Evolutionary conservation across 768 basidiomycete species (phyloP).

Genomic region (Tulasnella sp.): DNA sequence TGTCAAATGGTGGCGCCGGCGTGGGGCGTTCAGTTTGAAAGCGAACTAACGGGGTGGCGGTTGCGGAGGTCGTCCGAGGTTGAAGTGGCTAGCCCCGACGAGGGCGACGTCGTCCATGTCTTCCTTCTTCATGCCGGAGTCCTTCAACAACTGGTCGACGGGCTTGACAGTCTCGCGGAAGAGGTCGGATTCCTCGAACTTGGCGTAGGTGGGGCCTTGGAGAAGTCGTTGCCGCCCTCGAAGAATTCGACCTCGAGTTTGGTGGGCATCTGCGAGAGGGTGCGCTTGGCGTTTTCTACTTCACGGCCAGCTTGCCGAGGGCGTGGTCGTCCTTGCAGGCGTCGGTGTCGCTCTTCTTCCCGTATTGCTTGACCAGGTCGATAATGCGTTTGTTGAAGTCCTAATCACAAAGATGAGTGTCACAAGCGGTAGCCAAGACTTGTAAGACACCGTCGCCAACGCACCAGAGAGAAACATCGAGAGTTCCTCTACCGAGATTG

Average conservation of each 20-base stretch:
- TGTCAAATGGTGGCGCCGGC: no score
- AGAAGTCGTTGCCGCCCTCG: constrained; percentile 40
- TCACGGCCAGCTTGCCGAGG: constrained; percentile 92
- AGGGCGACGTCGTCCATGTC: constrained; percentile 92
- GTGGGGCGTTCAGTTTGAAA: no score
- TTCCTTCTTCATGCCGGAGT: constrained; percentile 97
- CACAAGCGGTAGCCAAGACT: constrained; percentile 88
- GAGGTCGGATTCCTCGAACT: constrained; percentile 97
- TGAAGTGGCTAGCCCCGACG: constrained; percentile 60
- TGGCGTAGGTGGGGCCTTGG: constrained; percentile 94
- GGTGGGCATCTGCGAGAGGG: constrained; percentile 86
- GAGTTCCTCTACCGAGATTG: constrained; percentile 97
- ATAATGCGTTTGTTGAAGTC: constrained; percentile 95
- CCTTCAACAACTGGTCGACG: constrained; percentile 98
- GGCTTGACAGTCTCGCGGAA: constrained; percentile 99
- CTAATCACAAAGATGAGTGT: constrained; percentile 94
- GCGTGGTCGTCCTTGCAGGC: constrained; percentile 78
- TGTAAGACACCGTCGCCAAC: constrained; percentile 94
- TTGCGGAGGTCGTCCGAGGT: no score
- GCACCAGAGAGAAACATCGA: constrained; percentile 95
- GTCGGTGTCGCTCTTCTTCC: constrained; percentile 89
- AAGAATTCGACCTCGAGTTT: constrained; percentile 83
- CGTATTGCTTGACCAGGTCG: constrained; percentile 86
- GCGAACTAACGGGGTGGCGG: no score
- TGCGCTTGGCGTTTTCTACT: constrained; percentile 94